Conservation (phyloP, 75 land plant species). For the Isoetes taiwanensis region DNA sequence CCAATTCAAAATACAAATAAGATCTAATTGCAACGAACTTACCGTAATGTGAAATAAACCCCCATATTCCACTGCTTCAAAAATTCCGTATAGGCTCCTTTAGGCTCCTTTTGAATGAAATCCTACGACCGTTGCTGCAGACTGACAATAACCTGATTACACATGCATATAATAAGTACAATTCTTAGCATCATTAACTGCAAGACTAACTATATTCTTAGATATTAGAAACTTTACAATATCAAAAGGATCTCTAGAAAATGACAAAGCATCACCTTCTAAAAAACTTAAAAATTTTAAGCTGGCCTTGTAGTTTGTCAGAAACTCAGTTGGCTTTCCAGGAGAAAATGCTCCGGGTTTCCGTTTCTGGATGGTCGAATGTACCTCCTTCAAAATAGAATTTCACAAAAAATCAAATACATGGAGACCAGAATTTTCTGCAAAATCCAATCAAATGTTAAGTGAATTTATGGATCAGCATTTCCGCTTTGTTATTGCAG, state of each 20-base stretch:
- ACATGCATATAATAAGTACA: too few species aligned
- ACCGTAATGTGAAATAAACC: constrained; percentile 86
- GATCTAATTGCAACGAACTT: too few species aligned
- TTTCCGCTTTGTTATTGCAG: too few species aligned
- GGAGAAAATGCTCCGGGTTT: constrained; percentile 91
- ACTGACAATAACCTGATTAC: constrained; percentile 63
- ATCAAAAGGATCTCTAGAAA: too few species aligned
- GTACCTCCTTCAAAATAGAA: constrained; percentile 89
- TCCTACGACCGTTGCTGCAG: constrained; percentile 57
- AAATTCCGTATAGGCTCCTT: constrained; percentile 64
- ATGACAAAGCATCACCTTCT: constrained; percentile 47
- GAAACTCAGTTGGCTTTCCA: constrained; percentile 74
- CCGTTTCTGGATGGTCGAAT: constrained; percentile 63
- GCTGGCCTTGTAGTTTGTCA: constrained; percentile 86
- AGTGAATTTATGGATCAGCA: background rate
- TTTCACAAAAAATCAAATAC: constrained; percentile 90
- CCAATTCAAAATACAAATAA: too few species aligned
- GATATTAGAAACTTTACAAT: too few species aligned
- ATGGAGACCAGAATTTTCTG: constrained; percentile 96
- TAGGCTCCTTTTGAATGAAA: constrained; percentile 50
- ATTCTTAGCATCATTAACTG: too few species aligned
- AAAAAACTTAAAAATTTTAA: constrained; percentile 56
- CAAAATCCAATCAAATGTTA: constrained; percentile 3
- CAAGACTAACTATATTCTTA: too few species aligned
- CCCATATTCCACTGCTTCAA: constrained; percentile 87